phyloP scores from a whole-genome alignment of 345 rosid genomes.

The Sisymbrium irio region DNA sequence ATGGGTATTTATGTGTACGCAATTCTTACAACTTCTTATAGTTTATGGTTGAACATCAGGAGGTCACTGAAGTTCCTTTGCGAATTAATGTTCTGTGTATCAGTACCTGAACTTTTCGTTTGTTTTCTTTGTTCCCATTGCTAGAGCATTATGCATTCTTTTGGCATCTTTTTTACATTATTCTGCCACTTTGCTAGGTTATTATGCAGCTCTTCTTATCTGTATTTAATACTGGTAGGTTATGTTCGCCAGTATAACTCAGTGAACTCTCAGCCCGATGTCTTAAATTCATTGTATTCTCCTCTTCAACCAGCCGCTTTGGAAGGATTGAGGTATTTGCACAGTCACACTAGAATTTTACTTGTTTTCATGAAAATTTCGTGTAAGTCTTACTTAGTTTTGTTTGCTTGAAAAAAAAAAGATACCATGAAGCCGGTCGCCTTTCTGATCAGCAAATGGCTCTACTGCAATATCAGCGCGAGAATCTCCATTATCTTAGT shows the following conservation, averaged over 20 bases:
- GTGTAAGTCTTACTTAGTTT: background rate
- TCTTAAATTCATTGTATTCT: slow-evolving; percentile 86
- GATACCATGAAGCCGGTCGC: slow-evolving; percentile 83
- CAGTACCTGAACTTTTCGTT: background rate
- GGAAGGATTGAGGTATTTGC: slow-evolving; percentile 81
- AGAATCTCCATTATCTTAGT: slow-evolving; percentile 92
- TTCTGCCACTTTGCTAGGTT: background rate
- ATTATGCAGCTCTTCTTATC: slow-evolving; percentile 13
- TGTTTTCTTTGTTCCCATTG: background rate
- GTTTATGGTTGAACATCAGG: background rate
- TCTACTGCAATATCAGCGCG: slow-evolving; percentile 93
- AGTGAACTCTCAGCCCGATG: slow-evolving; percentile 89
- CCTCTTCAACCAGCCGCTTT: slow-evolving; percentile 93
- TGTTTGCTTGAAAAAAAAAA: slow-evolving; percentile 27
- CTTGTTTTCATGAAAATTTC: background rate
- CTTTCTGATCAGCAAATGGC: slow-evolving; percentile 99
- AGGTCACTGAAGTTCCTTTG: background rate
- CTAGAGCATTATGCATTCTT: background rate
- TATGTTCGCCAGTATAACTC: slow-evolving; percentile 86
- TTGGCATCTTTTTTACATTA: background rate
- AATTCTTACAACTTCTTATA: background rate
- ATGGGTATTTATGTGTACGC: background rate
- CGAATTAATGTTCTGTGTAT: background rate
- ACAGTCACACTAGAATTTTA: background rate
- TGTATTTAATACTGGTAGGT: slow-evolving; percentile 44